Evolutionary conservation across 495 filamentous ascomycete genomes (phyloP).

Genomic region (Neurospora sp.): DNA sequence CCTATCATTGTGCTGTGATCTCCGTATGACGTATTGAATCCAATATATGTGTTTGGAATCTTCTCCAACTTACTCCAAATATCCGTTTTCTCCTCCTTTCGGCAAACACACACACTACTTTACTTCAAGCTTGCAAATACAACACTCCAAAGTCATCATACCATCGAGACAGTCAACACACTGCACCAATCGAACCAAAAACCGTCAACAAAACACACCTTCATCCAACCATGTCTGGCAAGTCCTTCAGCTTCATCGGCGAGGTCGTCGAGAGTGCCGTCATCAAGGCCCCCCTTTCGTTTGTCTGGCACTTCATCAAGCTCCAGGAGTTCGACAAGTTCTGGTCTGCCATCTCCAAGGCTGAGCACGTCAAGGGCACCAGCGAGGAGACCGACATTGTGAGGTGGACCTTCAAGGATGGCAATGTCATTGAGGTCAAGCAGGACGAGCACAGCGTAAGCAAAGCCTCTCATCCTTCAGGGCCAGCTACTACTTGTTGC

Average conservation of each 20-base stretch:
- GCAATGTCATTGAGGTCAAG: conserved; percentile 54
- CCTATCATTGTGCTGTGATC: background rate
- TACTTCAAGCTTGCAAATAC: background rate
- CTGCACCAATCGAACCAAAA: background rate
- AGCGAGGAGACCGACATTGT: conserved; percentile 53
- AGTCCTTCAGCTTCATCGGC: conserved; percentile 49
- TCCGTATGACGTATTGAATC: background rate
- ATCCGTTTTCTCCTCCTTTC: background rate
- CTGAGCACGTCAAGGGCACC: conserved; percentile 47
- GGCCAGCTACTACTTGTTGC: no score
- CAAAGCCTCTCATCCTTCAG: background rate
- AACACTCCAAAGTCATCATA: background rate
- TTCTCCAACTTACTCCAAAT: background rate
- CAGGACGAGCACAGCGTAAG: conserved; percentile 59
- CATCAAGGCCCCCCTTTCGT: conserved; percentile 48
- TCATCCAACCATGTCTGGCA: background rate
- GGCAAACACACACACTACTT: background rate
- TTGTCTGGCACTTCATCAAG: conserved; percentile 63
- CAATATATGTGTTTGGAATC: background rate
- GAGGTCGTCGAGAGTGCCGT: conserved; percentile 55
- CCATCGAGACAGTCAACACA: background rate
- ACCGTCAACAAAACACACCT: background rate
- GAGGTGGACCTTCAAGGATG: conserved; percentile 56
- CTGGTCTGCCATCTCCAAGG: conserved; percentile 46
- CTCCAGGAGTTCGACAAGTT: conserved; percentile 49